phyloP scores from a whole-genome alignment of 805 yeast species.

The Cyberlindnera lachancei region DNA sequence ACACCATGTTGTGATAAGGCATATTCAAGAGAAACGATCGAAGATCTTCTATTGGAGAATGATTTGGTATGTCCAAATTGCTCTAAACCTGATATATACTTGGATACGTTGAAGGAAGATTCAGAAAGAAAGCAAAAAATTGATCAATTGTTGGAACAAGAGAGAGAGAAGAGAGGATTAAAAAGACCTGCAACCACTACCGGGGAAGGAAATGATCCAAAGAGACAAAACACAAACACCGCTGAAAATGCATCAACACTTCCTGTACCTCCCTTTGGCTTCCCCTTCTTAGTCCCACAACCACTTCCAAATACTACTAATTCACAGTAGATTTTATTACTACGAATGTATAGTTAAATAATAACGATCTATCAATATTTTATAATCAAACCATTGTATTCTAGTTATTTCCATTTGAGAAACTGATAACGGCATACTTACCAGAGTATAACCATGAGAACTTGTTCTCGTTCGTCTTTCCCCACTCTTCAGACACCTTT shows the following conservation, averaged over 20 bases:
- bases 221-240: constrained; percentile 9
- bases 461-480: constrained; percentile 53
- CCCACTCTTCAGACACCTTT: constrained; percentile 53
- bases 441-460: constrained; percentile 85
- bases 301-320: no score
- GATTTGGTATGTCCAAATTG: constrained; percentile 93
- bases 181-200: constrained; percentile 13
- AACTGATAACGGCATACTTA: constrained; percentile 87
- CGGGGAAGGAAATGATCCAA: constrained; percentile 7
- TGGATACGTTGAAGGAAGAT: constrained; percentile 65
- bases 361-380: no score
- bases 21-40: constrained; percentile 56
- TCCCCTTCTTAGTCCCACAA: neutral
- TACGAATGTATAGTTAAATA: no score
- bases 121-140: constrained; percentile 51
- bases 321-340: no score
- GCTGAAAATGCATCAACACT: neutral
- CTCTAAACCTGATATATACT: constrained; percentile 58
- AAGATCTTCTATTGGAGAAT: constrained; percentile 59
- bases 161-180: constrained; percentile 25
- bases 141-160: constrained; percentile 38
- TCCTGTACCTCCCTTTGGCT: constrained; percentile 12
- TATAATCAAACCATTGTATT: neutral
- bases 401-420: constrained; percentile 30
- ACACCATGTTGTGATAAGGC: constrained; percentile 72